Evolutionary conservation across 345 rosid species (phyloP).

Genomic region (Corchorus capsularis): DNA sequence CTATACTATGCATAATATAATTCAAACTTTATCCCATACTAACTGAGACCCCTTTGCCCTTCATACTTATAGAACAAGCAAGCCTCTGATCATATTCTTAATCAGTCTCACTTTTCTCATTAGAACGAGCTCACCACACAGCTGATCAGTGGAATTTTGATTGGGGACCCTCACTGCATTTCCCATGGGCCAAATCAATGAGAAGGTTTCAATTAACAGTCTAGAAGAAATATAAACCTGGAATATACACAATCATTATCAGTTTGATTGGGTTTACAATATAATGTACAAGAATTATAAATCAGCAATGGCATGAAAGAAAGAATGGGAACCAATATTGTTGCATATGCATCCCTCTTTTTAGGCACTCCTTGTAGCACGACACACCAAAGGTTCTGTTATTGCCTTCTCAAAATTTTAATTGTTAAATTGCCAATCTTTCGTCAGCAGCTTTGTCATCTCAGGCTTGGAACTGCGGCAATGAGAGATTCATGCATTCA

Average conservation of each 20-base stretch:
- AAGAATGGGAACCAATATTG: background rate
- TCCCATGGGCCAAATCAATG: background rate
- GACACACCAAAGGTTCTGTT: background rate
- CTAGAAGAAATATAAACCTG: background rate
- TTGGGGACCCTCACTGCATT: slow-evolving; percentile 3
- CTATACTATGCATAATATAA: background rate
- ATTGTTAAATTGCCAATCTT: no score
- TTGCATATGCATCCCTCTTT: background rate
- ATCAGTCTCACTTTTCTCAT: background rate
- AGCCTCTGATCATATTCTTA: background rate
- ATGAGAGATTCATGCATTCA: no score
- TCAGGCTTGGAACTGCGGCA: no score
- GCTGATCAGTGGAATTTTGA: background rate
- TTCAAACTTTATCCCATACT: background rate
- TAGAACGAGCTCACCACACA: background rate
- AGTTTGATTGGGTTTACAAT: background rate
- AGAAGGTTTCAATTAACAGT: background rate
- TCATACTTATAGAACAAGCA: background rate
- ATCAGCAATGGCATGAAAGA: background rate
- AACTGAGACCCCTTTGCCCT: background rate
- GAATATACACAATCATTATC: background rate
- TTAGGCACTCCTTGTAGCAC: background rate
- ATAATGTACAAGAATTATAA: background rate
- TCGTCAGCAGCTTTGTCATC: no score
- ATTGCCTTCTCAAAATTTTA: background rate